Base-by-base conservation (phyloP, 2,329 filamentous ascomycete species). In the Geosmithia flava region DNA sequence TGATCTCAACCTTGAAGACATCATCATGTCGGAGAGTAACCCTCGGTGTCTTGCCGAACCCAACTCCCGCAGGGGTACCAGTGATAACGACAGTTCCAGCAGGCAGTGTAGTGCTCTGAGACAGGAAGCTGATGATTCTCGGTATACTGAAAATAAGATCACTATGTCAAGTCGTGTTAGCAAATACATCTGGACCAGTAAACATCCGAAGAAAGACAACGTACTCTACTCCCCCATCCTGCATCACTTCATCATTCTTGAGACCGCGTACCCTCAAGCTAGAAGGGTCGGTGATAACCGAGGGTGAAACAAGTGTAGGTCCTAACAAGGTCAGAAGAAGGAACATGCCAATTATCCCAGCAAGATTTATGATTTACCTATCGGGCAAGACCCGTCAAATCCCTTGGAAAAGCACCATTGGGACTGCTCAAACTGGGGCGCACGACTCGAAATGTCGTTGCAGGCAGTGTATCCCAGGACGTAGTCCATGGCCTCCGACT, bases 401-500 rank as follows among this genome's bases (percentile, higher is more conserved):
- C 75, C 74, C 59, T 80, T 79, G 33, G 72, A 76, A 57, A 72
- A 80, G 53, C 69, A 75, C 68, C 74, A 77, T 57, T 80, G 76
- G 46, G 64, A 67, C 57, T 74, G 69, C 20, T 68, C 65, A 54
- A 73, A 68, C 63, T 82, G 78, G 47, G 67, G 68, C 46, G 74
- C 71, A 3, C 78, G 72, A 51, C 73, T 76, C 2, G 77, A 81
- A 7, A 84, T 72, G 56, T 84, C 80, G 62, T 83, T 84, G 55
- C 72, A 71, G 20, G 72, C 71, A 1, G 77, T 80, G 58, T 84
- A 84, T 27, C 80, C 80, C 2, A 83, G 71, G 4, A 84, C 69
- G 54, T 82, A 80, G 52, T 74, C 68, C 46, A 78, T 57, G 5
- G 78, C 77, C 27, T 81, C 70, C 1, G 65, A 68, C 53, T 79